Evolutionary conservation across 805 yeast species (phyloP).

Genomic region (Metschnikowia bowlesiae): DNA sequence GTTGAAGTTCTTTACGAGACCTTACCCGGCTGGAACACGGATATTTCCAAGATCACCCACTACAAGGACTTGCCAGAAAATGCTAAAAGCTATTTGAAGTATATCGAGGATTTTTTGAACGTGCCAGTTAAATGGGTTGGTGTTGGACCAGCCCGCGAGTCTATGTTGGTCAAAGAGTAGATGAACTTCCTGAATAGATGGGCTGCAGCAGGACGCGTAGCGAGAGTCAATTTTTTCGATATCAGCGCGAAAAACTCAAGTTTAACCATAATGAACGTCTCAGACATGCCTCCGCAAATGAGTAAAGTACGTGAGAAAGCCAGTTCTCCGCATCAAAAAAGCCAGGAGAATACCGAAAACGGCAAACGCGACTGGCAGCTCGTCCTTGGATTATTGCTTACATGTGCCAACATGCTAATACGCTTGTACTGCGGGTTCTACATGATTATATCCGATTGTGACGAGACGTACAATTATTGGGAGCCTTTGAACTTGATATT

Average conservation of each 20-base stretch:
- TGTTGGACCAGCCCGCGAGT: constrained; percentile 95
- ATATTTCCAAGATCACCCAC: constrained; percentile 64
- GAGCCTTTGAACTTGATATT: constrained; percentile 80
- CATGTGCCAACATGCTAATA: constrained; percentile 14
- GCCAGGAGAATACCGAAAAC: neutral
- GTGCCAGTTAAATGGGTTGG: constrained; percentile 97
- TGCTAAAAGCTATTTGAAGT: constrained; percentile 79
- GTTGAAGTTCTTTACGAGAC: constrained; percentile 91
- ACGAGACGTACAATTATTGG: constrained; percentile 90
- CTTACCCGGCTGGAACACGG: constrained; percentile 90
- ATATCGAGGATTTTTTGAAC: constrained; percentile 76
- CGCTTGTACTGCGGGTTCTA: constrained; percentile 41
- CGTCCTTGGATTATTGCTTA: constrained; percentile 6
- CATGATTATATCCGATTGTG: constrained; percentile 85
- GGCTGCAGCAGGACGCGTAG: neutral
- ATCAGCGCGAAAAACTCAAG: constrained; percentile 1
- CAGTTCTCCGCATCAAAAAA: neutral
- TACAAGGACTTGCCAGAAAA: constrained; percentile 82
- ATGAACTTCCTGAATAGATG: neutral
- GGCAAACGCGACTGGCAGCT: constrained; percentile 1
- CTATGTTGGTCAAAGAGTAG: constrained; percentile 64
- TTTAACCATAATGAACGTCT: neutral
- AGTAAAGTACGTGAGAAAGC: neutral
- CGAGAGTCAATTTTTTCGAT: neutral
- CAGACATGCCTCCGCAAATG: neutral